Base-by-base conservation (phyloP, 768 basidiomycete genomes). In the Clathrus columnatus region DNA sequence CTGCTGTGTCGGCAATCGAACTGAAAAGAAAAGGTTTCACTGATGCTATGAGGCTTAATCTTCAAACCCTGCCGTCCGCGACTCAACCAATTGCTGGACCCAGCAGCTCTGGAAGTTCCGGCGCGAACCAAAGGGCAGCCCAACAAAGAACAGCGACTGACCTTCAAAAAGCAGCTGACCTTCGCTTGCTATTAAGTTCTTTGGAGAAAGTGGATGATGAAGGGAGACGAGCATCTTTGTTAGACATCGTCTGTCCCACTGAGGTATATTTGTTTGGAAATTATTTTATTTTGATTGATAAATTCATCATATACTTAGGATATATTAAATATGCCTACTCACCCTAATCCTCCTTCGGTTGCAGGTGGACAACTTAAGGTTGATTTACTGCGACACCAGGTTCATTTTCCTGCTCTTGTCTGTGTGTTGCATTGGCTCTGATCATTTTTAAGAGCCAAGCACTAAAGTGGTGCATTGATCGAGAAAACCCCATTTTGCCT, bases 321-420 rank as follows among this genome's bases (percentile, higher is more conserved):
- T 65, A 73, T 92, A 16, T 66, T 88, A 29, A 77, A 78, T 44
- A 70, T 94, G 23, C 89, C 91, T 0, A 62, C 77, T 5, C 82
- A 91, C 63, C 79, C 83, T 10, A 74, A 73, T 59, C 89, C 91
- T 0, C 90, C 92, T 0, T 78, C 90, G 2, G 73, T 79, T 21
- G 74, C 71, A 23, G 84, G 69, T 46, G 88, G 86, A 1, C 72
- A 85, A 21, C 65, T 95, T 51, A 72, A 73, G 18, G 84, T 88
- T 17, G 77, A 94, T 63, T 70, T 95, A 46, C 65, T 95, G 24
- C 86, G 80, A 58, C 93, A 94, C 62, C 92, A 95, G 75, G 90
- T 85, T 41, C 26, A 60, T 44, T 67, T 49, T 14, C 17, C 18
- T 53, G 1, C 17, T 14, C 10, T 56, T 17, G 2, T 36, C 36